Evolutionary conservation across 2,329 filamentous ascomycete genomes (phyloP), one percentile per base, ranked within the genome.

Genomic region (Sporothrix globosa): DNA sequence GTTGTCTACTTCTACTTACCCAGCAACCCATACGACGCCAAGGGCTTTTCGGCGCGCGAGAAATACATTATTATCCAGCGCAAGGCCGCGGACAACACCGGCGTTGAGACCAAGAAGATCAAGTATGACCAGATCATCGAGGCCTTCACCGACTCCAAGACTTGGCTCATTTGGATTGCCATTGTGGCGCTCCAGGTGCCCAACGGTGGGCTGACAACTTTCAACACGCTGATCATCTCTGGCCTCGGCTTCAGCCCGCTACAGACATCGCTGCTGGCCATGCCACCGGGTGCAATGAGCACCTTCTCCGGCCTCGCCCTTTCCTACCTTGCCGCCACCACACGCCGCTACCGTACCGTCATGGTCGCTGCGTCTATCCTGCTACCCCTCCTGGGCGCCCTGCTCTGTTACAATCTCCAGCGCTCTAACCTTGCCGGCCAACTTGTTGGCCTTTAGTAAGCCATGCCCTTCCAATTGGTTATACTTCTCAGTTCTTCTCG

Each of bases 381-480:
- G 46, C 75, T 77, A 1, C 80, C 80, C 3, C 76, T 80, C 14
- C 72, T 81, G 7, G 75, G 77, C 30, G 76, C 79, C 0, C 76
- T 79, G 9, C 73, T 82, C 61, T 80, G 80, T 67, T 80, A 77
- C 69, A 75, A 76, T 13, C 76, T 75, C 21, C 74, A 73, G 0
- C 69, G 73, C 34, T 34, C 52, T 50, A 75, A 75, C 68, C 70
- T 75, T 3, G 73, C 73, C 24, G 74, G 74, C 19, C 74, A 75
- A 56, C 72, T 75, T 17, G 68, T 75, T 19, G 73, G 74, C 34
- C 65, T 75, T 5, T 75, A 75, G 71, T 72, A 50, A 10, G 70
- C 61, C 19, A 27, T 53, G 2, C 14, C 39, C 19, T 11, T 48
- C 13, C n/a, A n/a, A 13, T 17, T 19, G 30, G 17, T n/a, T 41